phyloP scores from a whole-genome alignment of 1,284 basidiomycete genomes.

The Cutaneotrichosporon cyanovorans region DNA sequence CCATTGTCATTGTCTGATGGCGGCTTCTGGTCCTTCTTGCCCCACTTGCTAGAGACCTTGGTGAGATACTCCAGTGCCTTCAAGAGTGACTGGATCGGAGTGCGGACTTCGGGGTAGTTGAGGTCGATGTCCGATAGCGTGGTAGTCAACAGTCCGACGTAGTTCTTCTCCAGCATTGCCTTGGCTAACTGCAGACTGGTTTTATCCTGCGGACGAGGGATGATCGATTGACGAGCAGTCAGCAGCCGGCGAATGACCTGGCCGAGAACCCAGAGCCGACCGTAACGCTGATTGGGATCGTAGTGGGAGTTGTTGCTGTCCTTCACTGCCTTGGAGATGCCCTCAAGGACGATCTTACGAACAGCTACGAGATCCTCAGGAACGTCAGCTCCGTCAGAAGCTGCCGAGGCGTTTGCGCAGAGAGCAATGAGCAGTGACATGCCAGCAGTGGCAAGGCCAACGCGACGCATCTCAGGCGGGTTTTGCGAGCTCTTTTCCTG shows the following conservation, averaged over 20 bases:
- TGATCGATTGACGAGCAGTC: slow-evolving; percentile 60
- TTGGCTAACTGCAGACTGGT: slow-evolving; percentile 66
- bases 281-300: slow-evolving; percentile 70
- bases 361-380: slow-evolving; percentile 71
- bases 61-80: slow-evolving; percentile 85
- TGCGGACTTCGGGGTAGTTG: slow-evolving; percentile 86
- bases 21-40: slow-evolving; percentile 59
- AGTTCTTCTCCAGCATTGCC: slow-evolving; percentile 97
- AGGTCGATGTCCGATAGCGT: slow-evolving; percentile 89
- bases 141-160: slow-evolving; percentile 78
- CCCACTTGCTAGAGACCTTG: slow-evolving; percentile 96
- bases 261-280: slow-evolving; percentile 75
- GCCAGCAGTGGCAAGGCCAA: slow-evolving; percentile 66
- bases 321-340: slow-evolving; percentile 76
- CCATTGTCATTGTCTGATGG: slow-evolving; percentile 48
- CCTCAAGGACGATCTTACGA: slow-evolving; percentile 84
- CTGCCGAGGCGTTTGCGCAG: slow-evolving; percentile 65
- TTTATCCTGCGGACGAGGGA: slow-evolving; percentile 39
- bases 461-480: slow-evolving; percentile 20
- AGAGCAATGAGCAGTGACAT: slow-evolving; percentile 86
- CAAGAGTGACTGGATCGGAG: slow-evolving; percentile 75
- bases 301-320: slow-evolving; percentile 59
- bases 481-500: slow-evolving; percentile 11
- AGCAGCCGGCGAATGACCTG: slow-evolving; percentile 85
- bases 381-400: slow-evolving; percentile 64